Conservation (phyloP, 257 asterid species). For the Mentha longifolia region DNA sequence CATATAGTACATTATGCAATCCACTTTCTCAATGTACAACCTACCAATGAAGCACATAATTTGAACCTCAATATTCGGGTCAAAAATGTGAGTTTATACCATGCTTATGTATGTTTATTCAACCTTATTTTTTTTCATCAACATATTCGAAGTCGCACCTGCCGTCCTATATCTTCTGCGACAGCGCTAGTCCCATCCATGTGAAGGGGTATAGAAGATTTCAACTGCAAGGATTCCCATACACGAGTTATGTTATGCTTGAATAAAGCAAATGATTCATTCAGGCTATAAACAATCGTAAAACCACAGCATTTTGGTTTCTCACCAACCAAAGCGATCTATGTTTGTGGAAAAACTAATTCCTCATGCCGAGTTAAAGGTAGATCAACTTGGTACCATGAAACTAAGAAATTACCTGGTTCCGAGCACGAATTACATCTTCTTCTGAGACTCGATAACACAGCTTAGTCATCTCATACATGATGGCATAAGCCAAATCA, state of each 20-base stretch:
- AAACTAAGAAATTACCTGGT: slow-evolving; percentile 56
- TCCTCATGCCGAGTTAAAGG: neutral
- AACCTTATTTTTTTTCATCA: neutral
- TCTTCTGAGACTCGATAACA: slow-evolving; percentile 74
- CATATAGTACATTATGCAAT: neutral
- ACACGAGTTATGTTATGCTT: neutral
- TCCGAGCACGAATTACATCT: slow-evolving; percentile 82
- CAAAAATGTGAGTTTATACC: neutral
- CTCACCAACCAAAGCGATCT: neutral
- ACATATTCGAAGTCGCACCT: slow-evolving; percentile 51
- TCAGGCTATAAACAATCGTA: neutral
- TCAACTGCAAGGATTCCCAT: slow-evolving; percentile 59
- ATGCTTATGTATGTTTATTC: neutral
- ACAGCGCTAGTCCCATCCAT: slow-evolving; percentile 90
- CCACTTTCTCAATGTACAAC: neutral
- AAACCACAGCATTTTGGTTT: neutral
- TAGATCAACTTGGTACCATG: neutral
- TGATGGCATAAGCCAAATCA: slow-evolving; percentile 80
- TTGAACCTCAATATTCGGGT: neutral
- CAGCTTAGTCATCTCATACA: slow-evolving; percentile 73
- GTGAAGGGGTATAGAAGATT: slow-evolving; percentile 85
- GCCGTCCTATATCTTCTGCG: slow-evolving; percentile 96
- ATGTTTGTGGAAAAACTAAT: neutral
- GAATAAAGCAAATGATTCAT: neutral
- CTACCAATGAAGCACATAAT: neutral